These are phyloP conservation scores for Fennellomyces sp. DNA, from an alignment of 371 early-diverging fungal species.

Conservation along the genomic window DNA sequence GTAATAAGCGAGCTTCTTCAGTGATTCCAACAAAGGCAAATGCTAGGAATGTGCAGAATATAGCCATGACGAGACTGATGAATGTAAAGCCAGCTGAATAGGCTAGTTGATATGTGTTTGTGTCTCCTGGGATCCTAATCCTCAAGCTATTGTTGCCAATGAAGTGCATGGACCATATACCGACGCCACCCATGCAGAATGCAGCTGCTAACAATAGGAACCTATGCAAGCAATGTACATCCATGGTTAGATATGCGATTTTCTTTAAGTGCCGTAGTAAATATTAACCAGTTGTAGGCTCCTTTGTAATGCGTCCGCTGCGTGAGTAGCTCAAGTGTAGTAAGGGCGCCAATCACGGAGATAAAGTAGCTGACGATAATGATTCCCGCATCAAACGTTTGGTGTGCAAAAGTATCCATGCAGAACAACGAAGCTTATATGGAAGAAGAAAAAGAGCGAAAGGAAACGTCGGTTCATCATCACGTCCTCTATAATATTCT, in stretches of 20 bases:
- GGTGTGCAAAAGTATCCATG: background rate
- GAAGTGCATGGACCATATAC: constrained; percentile 57
- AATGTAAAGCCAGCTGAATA: constrained; percentile 44
- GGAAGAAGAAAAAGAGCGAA: constrained; percentile 1
- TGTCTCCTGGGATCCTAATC: constrained; percentile 11
- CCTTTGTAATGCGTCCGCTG: constrained; percentile 16
- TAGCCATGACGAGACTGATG: constrained; percentile 39
- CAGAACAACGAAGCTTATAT: background rate
- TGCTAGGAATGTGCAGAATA: constrained; percentile 38
- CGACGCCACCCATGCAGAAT: constrained; percentile 44
- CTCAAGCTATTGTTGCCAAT: constrained; percentile 46
- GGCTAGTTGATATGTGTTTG: constrained; percentile 21
- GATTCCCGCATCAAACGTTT: constrained; percentile 17
- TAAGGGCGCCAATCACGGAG: constrained; percentile 15
- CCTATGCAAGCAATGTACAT: no score
- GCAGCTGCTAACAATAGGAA: constrained; percentile 41
- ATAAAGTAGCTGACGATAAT: constrained; percentile 14
- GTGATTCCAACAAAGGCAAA: constrained; percentile 46
- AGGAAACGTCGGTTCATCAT: background rate
- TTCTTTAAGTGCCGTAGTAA: no score
- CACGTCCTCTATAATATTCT: background rate
- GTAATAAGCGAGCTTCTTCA: constrained; percentile 31
- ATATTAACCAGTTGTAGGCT: constrained; percentile 17
- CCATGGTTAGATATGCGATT: no score
- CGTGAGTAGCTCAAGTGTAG: constrained; percentile 15